These are phyloP conservation scores for Boletus tomentosulus DNA, from an alignment of 768 basidiomycete species.

Conservation along the genomic window DNA sequence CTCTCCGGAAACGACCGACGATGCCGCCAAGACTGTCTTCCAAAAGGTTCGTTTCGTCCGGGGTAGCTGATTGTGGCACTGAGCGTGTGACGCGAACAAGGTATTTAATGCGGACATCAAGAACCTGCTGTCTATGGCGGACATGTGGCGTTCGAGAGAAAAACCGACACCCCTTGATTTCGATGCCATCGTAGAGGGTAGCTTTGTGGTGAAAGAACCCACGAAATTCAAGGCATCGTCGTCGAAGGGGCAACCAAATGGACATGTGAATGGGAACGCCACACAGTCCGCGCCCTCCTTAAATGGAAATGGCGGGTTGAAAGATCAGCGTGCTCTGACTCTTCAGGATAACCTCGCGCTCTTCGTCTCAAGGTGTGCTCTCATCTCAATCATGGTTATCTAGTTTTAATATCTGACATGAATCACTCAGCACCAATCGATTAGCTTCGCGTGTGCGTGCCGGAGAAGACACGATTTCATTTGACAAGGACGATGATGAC, in stretches of 20 bases:
- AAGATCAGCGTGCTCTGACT: constrained; percentile 77
- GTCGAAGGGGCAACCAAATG: constrained; percentile 24
- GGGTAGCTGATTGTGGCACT: neutral
- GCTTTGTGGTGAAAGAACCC: constrained; percentile 46
- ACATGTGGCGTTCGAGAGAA: constrained; percentile 95
- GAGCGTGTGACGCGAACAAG: constrained; percentile 36
- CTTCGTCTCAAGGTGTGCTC: constrained; percentile 77
- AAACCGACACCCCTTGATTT: constrained; percentile 83
- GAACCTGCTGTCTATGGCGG: constrained; percentile 86
- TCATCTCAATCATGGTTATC: neutral
- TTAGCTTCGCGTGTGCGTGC: constrained; percentile 63
- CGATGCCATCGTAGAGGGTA: constrained; percentile 63
- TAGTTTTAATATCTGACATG: constrained; percentile 12
- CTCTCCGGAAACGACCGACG: constrained; percentile 32
- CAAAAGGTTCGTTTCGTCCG: constrained; percentile 58
- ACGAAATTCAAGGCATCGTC: constrained; percentile 10
- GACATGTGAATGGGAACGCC: constrained; percentile 15
- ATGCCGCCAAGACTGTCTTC: constrained; percentile 70
- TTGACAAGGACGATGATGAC: constrained; percentile 98
- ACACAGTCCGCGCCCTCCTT: constrained; percentile 4
- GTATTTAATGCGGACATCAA: constrained; percentile 86
- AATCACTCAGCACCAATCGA: constrained; percentile 61
- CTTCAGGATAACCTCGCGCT: constrained; percentile 78
- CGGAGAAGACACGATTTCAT: constrained; percentile 71
- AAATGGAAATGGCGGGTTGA: constrained; percentile 41